Percentiles rank a stretch among this genome's conserved stretches.
Evolutionary conservation across 208 protist species (phyloP).

Genomic region (Crithidia sp.): DNA sequence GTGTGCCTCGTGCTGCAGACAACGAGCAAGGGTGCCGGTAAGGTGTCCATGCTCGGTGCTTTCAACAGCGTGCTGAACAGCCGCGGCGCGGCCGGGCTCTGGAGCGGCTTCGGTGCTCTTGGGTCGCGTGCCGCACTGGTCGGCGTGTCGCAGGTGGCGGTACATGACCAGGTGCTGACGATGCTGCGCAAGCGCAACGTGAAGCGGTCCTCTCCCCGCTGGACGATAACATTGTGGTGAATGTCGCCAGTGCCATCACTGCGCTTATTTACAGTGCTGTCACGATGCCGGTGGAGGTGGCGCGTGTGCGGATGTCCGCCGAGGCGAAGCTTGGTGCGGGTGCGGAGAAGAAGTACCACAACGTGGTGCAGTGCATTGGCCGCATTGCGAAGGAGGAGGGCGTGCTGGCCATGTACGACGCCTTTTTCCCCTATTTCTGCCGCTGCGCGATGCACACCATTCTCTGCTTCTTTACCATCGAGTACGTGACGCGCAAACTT

Average conservation of each 20-base stretch:
- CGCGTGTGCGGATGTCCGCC: conserved; percentile 88
- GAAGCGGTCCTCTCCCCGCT: conserved; percentile 32
- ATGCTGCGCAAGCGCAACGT: conserved; percentile 63
- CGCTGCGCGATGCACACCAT: conserved; percentile 90
- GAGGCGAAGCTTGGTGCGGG: conserved; percentile 71
- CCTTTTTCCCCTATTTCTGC: conserved; percentile 90
- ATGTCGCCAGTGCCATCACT: conserved; percentile 79
- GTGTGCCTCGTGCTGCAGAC: conserved; percentile 93
- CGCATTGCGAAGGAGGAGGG: conserved; percentile 82
- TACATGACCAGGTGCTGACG: conserved; percentile 92
- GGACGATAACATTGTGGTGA: conserved; percentile 81
- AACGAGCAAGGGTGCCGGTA: conserved; percentile 51
- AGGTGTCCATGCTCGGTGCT: conserved; percentile 61
- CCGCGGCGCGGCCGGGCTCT: conserved; percentile 75
- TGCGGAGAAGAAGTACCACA: conserved; percentile 67
- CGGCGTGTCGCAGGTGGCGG: conserved; percentile 89
- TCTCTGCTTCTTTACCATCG: conserved; percentile 90
- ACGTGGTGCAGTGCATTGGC: conserved; percentile 79
- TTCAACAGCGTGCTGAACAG: conserved; percentile 44
- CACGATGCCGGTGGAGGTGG: conserved; percentile 92
- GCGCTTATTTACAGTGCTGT: conserved; percentile 84
- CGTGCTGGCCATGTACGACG: conserved; percentile 77
- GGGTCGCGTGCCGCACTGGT: conserved; percentile 85
- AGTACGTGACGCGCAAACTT: conserved; percentile 33
- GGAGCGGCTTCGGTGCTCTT: conserved; percentile 85